Base-by-base conservation (phyloP, 2,329 filamentous ascomycete species). In the Aspergillus oerlinghausenensis region DNA sequence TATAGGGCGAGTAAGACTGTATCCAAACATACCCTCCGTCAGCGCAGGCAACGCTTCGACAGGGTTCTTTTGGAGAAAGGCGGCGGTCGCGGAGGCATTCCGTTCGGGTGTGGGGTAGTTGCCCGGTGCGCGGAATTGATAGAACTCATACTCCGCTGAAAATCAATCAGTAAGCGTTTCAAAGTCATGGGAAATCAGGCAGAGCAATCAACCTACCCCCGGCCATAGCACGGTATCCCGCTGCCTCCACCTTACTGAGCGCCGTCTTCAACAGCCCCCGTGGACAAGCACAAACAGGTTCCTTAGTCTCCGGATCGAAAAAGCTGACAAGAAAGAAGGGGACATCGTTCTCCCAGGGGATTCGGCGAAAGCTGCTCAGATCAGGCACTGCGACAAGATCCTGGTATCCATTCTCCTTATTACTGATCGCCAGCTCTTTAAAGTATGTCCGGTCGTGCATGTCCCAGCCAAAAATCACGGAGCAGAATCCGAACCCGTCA, bases 11-110 rank as follows among this genome's bases (percentile, higher is more conserved):
- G 90, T 96, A 63, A 96, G 79, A 61, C 90, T 94, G 79, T 97
- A 97, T 57, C 92, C 92, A 67, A 96, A 96, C 92, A 96, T 96
- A 68, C 92, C 92, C 70, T 96, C 90, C 8, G 92, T 96, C 51
- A 97, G 77, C 25, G 88, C 80, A 0, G 90, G 90, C 8, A 96
- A 82, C n/a, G 85, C 74, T 50, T 87, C 79, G 14, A 88, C 85
- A 0, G 89, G 83, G 71, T 95, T 91, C 6, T 87, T 78, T 67
- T 84, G 82, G 40, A 95, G 83, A 72, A 89, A 96, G 7, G 82
- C 77, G 25, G 90, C 89, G 1, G 90, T 89, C 0, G 88, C 86
- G 29, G 87, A 85, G 8, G 82, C 82, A 61, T 85, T 86, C 57
- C 80, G 78, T 69, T 86, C 80, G 21, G 79, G 73, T 21, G 78